Evolutionary conservation across 2,329 filamentous ascomycete species (phyloP).

Genomic region (Davidsoniella eucalypti): DNA sequence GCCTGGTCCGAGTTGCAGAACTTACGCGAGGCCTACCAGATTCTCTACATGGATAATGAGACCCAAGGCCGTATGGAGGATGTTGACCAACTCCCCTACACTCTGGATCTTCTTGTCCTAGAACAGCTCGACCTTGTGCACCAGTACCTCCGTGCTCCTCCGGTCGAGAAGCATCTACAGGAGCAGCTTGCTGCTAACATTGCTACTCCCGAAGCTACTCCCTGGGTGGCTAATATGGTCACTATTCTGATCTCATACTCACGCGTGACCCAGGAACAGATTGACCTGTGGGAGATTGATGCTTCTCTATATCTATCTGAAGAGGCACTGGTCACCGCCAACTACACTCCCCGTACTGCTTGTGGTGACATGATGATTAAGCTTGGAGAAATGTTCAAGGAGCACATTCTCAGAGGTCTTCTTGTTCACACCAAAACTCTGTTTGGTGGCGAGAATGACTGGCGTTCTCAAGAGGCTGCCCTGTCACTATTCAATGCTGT

Average conservation of each 20-base stretch:
- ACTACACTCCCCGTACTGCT: slow-evolving; percentile 87
- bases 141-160: slow-evolving; percentile 71
- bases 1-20: slow-evolving; percentile 77
- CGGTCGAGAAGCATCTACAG: slow-evolving; percentile 79
- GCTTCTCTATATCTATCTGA: slow-evolving; percentile 90
- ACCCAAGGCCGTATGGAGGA: slow-evolving; percentile 81
- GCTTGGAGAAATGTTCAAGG: slow-evolving; percentile 73
- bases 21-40: slow-evolving; percentile 56
- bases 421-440: slow-evolving; percentile 59
- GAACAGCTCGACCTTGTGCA: slow-evolving; percentile 94
- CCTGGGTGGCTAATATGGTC: slow-evolving; percentile 80
- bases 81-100: slow-evolving; percentile 81
- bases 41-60: slow-evolving; percentile 73
- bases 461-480: slow-evolving; percentile 58
- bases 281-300: slow-evolving; percentile 92
- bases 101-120: slow-evolving; percentile 78
- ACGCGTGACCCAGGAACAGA: slow-evolving; percentile 81
- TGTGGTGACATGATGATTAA: slow-evolving; percentile 88
- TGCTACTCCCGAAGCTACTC: slow-evolving; percentile 42
- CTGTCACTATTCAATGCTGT: slow-evolving; percentile 69
- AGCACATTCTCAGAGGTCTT: slow-evolving; percentile 60
- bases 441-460: slow-evolving; percentile 42
- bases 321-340: slow-evolving; percentile 84
- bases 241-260: slow-evolving; percentile 71
- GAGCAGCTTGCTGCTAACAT: slow-evolving; percentile 48